These are phyloP conservation scores for Cladochytrium replicatum DNA, from an alignment of 192 early-diverging fungal genomes.

Conservation along the genomic window DNA sequence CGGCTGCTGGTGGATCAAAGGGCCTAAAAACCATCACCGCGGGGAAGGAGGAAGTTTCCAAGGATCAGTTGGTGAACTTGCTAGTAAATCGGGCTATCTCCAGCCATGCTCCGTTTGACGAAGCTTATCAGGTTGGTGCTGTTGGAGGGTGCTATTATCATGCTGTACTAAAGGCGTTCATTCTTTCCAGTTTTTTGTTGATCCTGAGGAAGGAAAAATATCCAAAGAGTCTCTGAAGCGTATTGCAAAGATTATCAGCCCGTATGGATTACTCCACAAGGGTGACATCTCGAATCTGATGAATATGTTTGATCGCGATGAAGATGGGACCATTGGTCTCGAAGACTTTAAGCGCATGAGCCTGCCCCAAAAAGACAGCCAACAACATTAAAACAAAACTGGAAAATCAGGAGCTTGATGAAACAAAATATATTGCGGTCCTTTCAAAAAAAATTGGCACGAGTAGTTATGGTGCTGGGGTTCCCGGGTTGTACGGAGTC, in stretches of 20 bases:
- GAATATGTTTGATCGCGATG: constrained; percentile 31
- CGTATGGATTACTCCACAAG: constrained; percentile 19
- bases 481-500: constrained; percentile 17
- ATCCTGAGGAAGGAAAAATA: too few species aligned
- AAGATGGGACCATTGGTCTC: constrained; percentile 29
- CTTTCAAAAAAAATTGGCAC: too few species aligned
- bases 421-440: too few species aligned
- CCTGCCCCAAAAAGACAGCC: too few species aligned
- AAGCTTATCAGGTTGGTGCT: constrained; percentile 26
- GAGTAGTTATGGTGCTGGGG: too few species aligned
- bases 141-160: background rate
- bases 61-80: constrained; percentile 28
- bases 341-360: constrained; percentile 40
- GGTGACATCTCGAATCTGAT: constrained; percentile 24
- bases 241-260: constrained; percentile 18
- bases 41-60: constrained; percentile 37
- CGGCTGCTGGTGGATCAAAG: too few species aligned
- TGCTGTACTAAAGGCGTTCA: background rate
- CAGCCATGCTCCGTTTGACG: constrained; percentile 22
- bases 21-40: too few species aligned
- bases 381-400: too few species aligned
- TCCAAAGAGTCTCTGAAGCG: constrained; percentile 14
- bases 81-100: constrained; percentile 18
- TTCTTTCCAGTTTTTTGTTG: too few species aligned
- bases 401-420: too few species aligned